Evolutionary conservation across 1,284 basidiomycete species (phyloP).

Genomic region (Amylostereum chailletii): DNA sequence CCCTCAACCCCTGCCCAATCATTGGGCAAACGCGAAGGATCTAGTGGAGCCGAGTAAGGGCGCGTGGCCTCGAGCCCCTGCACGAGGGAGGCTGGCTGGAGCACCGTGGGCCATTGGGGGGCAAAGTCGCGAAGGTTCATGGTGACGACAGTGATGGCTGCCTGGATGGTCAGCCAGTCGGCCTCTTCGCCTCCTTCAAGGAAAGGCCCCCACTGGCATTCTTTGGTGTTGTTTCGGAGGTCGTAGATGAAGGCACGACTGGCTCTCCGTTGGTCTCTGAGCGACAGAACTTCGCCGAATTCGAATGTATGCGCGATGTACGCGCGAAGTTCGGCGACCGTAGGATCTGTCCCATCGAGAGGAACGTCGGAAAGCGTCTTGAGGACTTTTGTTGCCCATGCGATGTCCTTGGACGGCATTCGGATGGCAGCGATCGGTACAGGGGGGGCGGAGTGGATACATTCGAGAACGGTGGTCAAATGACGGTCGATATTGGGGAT

Average conservation of each 20-base stretch:
- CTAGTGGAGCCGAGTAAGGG: constrained; percentile 41
- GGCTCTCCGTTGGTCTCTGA: constrained; percentile 29
- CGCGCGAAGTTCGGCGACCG: constrained; percentile 9
- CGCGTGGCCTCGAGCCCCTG: constrained; percentile 38
- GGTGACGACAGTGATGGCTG: constrained; percentile 48
- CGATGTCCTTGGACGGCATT: constrained; percentile 11
- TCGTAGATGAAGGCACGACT: constrained; percentile 55
- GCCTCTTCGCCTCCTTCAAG: constrained; percentile 19
- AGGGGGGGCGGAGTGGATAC: constrained; percentile 32
- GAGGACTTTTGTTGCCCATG: constrained; percentile 24
- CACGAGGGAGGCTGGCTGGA: constrained; percentile 29
- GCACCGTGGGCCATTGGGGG: constrained; percentile 23
- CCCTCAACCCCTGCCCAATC: constrained; percentile 71
- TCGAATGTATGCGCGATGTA: constrained; percentile 18
- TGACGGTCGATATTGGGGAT: constrained; percentile 20
- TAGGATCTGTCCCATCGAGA: not conserved
- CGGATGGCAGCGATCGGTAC: constrained; percentile 11
- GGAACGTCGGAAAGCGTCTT: not conserved
- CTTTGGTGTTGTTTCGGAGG: constrained; percentile 43
- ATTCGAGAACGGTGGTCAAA: constrained; percentile 32
- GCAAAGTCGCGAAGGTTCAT: constrained; percentile 46
- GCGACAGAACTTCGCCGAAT: constrained; percentile 11
- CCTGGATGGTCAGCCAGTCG: constrained; percentile 56
- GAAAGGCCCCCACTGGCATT: constrained; percentile 53
- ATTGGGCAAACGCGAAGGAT: constrained; percentile 19